Conservation (phyloP, 257 asterid genomes). For the Solanum chilense region DNA sequence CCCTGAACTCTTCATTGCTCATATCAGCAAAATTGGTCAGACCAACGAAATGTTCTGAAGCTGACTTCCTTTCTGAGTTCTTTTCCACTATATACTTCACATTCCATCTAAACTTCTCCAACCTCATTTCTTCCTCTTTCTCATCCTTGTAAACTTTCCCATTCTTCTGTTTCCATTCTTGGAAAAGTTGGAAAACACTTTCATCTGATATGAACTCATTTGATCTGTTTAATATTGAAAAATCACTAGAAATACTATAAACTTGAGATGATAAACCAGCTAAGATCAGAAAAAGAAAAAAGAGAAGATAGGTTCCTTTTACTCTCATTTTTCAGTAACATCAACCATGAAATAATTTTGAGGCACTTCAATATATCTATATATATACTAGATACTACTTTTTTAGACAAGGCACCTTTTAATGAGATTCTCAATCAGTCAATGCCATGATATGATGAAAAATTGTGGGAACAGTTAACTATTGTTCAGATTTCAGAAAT, state of each 20-base stretch:
- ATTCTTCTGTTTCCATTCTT: constrained; percentile 19
- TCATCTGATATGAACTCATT: constrained; percentile 2
- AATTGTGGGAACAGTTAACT: not conserved
- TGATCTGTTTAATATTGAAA: not conserved
- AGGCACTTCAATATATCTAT: not conserved
- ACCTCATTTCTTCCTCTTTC: constrained; percentile 16
- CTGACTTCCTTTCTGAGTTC: constrained; percentile 3
- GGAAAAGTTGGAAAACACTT: constrained; percentile 12
- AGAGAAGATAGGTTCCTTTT: not conserved
- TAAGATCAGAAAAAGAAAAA: not conserved
- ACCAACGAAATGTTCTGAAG: constrained; percentile 4
- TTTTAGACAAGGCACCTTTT: not conserved
- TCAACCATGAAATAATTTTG: not conserved
- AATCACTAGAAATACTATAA: not conserved
- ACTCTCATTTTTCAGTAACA: not conserved
- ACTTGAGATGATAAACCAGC: not conserved
- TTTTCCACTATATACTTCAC: constrained; percentile 14
- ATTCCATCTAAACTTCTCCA: constrained; percentile 8
- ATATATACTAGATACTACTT: not conserved
- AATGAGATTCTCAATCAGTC: not conserved
- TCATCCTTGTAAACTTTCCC: constrained; percentile 12
- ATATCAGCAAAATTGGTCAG: constrained; percentile 25
- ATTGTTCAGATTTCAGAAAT: not conserved
- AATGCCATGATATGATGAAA: not conserved
- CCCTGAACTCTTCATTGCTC: constrained; percentile 26